A percentile compares a stretch with the other conserved stretches of the same genome.
These are phyloP conservation scores for Fusarium sp. DNA, from an alignment of 2,329 filamentous ascomycete species.

Conservation along the genomic window DNA sequence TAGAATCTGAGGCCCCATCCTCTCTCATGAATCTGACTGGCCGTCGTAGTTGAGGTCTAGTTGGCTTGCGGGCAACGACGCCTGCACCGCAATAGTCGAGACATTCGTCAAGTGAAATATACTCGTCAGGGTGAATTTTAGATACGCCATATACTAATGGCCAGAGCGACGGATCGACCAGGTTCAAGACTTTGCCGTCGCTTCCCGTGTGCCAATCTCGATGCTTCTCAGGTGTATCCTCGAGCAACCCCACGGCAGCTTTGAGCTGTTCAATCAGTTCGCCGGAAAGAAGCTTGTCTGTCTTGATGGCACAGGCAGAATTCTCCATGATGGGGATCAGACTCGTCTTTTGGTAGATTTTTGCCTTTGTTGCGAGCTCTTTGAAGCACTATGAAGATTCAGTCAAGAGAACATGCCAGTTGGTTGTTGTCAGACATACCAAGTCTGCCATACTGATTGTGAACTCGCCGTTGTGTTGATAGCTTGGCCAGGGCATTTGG, in stretches of 20 bases:
- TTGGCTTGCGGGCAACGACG: background rate
- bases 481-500: background rate
- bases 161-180: constrained; percentile 39
- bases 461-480: background rate
- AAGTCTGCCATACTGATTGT: background rate
- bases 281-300: background rate
- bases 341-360: background rate
- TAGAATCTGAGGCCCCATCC: no score
- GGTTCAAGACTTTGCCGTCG: constrained; percentile 5
- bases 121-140: constrained; percentile 53
- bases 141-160: constrained; percentile 41
- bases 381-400: background rate
- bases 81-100: background rate
- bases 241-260: background rate
- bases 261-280: background rate
- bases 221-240: background rate
- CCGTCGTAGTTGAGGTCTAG: background rate
- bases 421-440: background rate
- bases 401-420: background rate
- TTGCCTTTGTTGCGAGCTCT: background rate
- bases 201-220: constrained; percentile 25
- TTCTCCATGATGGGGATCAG: background rate
- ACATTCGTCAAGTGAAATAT: constrained; percentile 35
- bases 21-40: background rate
- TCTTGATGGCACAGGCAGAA: background rate